Evolutionary conservation across 768 basidiomycete species (phyloP).

Genomic region (Mycena rebaudengoi): DNA sequence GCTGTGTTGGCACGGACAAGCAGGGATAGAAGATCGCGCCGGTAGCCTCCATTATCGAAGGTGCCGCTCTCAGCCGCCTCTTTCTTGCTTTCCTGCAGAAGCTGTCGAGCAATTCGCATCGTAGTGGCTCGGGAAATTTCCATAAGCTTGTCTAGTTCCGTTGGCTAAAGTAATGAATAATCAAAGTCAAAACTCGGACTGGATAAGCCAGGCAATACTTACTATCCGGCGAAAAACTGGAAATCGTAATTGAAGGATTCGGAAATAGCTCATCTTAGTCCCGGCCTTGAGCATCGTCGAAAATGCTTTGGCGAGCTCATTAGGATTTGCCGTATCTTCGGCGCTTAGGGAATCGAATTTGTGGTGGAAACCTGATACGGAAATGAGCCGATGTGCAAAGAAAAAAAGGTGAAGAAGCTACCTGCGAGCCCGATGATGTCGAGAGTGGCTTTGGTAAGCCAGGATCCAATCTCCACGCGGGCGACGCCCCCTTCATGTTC

Average conservation of each 20-base stretch:
- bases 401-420: no score
- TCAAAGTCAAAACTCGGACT: no score
- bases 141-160: slow-evolving; percentile 37
- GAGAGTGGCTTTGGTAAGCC: slow-evolving; percentile 21
- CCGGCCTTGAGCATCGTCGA: slow-evolving; percentile 51
- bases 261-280: slow-evolving; percentile 38
- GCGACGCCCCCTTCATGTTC: slow-evolving; percentile 1
- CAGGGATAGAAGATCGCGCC: background rate
- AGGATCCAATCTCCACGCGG: slow-evolving; percentile 12
- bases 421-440: slow-evolving; percentile 20
- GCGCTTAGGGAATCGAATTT: slow-evolving; percentile 25
- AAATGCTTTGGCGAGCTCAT: slow-evolving; percentile 55
- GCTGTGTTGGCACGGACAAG: background rate
- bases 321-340: slow-evolving; percentile 39
- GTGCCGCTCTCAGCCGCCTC: background rate
- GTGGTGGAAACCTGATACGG: slow-evolving; percentile 28
- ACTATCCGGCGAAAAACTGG: slow-evolving; percentile 45
- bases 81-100: slow-evolving; percentile 7
- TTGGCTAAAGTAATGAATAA: slow-evolving; percentile 42
- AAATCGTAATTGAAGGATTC: slow-evolving; percentile 35
- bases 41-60: background rate
- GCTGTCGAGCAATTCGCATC: background rate
- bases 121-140: slow-evolving; percentile 36
- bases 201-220: no score
- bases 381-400: background rate